phyloP scores from a whole-genome alignment of 495 filamentous ascomycete species.

The Tricharina praecox region DNA sequence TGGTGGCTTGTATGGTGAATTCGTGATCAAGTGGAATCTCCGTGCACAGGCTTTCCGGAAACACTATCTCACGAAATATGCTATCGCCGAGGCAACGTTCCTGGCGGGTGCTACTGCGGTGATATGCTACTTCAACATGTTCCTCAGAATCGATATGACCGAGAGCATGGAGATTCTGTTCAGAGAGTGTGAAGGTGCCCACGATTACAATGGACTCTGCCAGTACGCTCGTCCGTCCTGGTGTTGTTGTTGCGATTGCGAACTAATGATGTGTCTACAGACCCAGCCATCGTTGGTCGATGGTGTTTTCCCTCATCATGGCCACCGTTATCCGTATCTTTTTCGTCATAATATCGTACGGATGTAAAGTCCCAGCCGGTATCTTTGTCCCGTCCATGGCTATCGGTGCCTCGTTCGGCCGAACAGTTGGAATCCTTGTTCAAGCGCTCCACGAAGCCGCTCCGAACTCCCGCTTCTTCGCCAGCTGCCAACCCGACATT shows the following conservation, averaged over 20 bases:
- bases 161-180: conserved; percentile 98
- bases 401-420: conserved; percentile 81
- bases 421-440: conserved; percentile 86
- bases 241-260: not conserved
- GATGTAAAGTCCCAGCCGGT: conserved; percentile 92
- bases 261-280: not conserved
- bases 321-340: conserved; percentile 68
- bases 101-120: conserved; percentile 71
- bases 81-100: conserved; percentile 73
- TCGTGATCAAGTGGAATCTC: conserved; percentile 98
- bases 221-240: conserved; percentile 31
- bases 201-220: conserved; percentile 86
- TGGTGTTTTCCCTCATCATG: conserved; percentile 61
- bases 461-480: conserved; percentile 67
- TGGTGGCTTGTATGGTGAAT: conserved; percentile 86
- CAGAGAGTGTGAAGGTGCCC: conserved; percentile 66
- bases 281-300: conserved; percentile 40
- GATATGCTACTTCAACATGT: conserved; percentile 90
- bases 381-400: conserved; percentile 99
- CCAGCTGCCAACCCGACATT: conserved; percentile 75
- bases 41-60: conserved; percentile 83
- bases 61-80: conserved; percentile 72
- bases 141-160: conserved; percentile 94
- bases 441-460: conserved; percentile 73
- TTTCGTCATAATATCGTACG: conserved; percentile 90